Evolutionary conservation across 192 early-diverging fungal species (phyloP).

Genomic region (Coemansia sp.): DNA sequence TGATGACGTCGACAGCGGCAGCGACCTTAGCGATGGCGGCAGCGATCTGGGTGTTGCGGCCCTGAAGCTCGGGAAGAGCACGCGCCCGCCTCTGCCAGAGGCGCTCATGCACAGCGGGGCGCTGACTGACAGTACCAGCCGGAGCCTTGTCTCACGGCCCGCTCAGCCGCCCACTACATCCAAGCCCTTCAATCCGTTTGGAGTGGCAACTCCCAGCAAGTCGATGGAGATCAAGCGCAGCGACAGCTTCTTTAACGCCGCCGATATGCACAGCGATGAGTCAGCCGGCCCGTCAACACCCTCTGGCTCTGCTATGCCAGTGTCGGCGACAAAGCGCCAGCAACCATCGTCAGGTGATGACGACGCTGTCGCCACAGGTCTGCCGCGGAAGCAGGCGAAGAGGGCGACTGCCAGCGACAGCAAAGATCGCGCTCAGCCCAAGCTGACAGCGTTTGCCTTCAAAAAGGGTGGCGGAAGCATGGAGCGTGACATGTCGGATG

Average conservation of each 20-base stretch:
- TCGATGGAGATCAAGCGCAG: slow-evolving; percentile 48
- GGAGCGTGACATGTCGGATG: background rate
- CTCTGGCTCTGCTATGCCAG: background rate
- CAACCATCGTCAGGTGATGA: background rate
- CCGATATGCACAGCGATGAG: slow-evolving; percentile 15
- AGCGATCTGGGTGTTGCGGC: background rate
- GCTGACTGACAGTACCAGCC: background rate
- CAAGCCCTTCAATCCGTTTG: slow-evolving; percentile 51
- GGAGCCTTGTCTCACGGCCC: slow-evolving; percentile 15
- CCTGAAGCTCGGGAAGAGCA: background rate
- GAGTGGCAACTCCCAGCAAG: slow-evolving; percentile 26
- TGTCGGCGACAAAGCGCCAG: slow-evolving; percentile 17
- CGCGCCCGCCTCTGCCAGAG: background rate
- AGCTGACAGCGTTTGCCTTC: slow-evolving; percentile 26
- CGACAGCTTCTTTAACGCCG: slow-evolving; percentile 48
- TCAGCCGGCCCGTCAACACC: slow-evolving; percentile 13
- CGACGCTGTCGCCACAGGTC: background rate
- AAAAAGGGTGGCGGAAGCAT: slow-evolving; percentile 6
- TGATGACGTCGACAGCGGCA: background rate
- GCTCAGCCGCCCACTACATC: slow-evolving; percentile 33
- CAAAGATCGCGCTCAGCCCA: slow-evolving; percentile 5
- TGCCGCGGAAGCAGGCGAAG: slow-evolving; percentile 27
- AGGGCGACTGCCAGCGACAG: slow-evolving; percentile 3
- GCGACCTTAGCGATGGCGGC: background rate
- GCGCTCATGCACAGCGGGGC: background rate